phyloP scores from a whole-genome alignment of 495 filamentous ascomycete species.

The Cryomyces minteri region DNA sequence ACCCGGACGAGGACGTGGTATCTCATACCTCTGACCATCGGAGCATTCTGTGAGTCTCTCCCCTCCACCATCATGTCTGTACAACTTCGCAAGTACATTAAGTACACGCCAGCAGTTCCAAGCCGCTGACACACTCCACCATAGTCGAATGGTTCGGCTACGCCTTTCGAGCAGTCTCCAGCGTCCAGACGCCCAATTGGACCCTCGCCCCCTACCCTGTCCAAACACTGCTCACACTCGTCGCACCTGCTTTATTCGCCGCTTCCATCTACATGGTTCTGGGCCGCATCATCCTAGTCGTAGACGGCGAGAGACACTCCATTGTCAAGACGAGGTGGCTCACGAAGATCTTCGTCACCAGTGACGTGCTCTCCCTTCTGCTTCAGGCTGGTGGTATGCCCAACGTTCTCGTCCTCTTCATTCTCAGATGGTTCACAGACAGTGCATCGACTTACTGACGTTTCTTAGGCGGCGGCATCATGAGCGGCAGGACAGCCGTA shows the following conservation, averaged over 20 bases:
- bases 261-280: conserved; percentile 28
- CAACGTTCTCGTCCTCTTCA: conserved; percentile 6
- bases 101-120: no score
- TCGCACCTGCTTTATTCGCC: conserved; percentile 25
- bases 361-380: conserved; percentile 27
- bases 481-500: not conserved
- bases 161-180: conserved; percentile 16
- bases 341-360: conserved; percentile 26
- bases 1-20: conserved; percentile 1
- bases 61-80: no score
- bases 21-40: conserved; percentile 3
- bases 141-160: conserved; percentile 32
- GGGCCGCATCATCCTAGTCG: conserved; percentile 21
- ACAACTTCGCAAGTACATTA: no score
- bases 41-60: no score
- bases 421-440: not conserved
- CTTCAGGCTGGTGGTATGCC: conserved; percentile 20
- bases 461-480: not conserved
- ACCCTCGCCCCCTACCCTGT: conserved; percentile 17
- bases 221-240: conserved; percentile 19
- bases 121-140: not conserved
- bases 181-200: conserved; percentile 4
- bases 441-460: not conserved
- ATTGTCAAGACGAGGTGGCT: conserved; percentile 20
- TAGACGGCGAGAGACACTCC: conserved; percentile 24